Evolutionary conservation across 1,284 basidiomycete species (phyloP).

Genomic region (Ustilago loliicola): DNA sequence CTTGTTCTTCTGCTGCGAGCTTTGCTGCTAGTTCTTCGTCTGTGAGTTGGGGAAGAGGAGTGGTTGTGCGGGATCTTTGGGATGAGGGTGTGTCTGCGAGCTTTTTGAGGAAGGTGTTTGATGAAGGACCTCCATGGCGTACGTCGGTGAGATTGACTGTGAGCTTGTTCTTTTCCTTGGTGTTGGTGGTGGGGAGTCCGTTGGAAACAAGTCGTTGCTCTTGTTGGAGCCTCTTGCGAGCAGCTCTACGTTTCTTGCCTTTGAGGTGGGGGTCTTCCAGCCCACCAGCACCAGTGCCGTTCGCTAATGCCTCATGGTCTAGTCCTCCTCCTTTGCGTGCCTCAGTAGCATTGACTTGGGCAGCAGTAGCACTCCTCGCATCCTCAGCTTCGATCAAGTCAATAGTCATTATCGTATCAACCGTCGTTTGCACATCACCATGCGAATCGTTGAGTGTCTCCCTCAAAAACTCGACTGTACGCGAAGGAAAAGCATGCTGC

Average conservation of each 20-base stretch:
- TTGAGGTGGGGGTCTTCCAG: constrained; percentile 9
- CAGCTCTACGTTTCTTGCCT: constrained; percentile 53
- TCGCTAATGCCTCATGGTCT: constrained; percentile 53
- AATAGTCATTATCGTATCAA: constrained; percentile 61
- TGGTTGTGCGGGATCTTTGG: constrained; percentile 9
- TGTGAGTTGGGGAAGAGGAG: constrained; percentile 26
- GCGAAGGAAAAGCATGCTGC: constrained; percentile 54
- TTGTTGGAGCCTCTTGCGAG: constrained; percentile 36
- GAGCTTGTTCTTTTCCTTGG: constrained; percentile 14
- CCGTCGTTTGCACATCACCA: constrained; percentile 51
- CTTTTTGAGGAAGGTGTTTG: constrained; percentile 22
- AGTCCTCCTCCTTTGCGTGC: constrained; percentile 29
- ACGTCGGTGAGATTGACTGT: constrained; percentile 63
- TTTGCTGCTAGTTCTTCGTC: constrained; percentile 60
- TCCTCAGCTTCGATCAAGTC: constrained; percentile 60
- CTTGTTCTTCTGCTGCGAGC: constrained; percentile 58
- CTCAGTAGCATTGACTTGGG: constrained; percentile 4
- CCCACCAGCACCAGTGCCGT: constrained; percentile 26
- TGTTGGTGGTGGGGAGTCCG: background rate
- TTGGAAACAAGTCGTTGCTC: constrained; percentile 25
- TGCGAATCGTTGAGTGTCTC: constrained; percentile 48
- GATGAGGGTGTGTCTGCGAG: constrained; percentile 8
- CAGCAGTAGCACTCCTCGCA: constrained; percentile 24
- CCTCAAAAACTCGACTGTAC: constrained; percentile 49
- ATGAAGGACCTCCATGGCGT: constrained; percentile 46